These are phyloP conservation scores for Fusarium marasasianum DNA, from an alignment of 2,329 filamentous ascomycete species.

Conservation along the genomic window DNA sequence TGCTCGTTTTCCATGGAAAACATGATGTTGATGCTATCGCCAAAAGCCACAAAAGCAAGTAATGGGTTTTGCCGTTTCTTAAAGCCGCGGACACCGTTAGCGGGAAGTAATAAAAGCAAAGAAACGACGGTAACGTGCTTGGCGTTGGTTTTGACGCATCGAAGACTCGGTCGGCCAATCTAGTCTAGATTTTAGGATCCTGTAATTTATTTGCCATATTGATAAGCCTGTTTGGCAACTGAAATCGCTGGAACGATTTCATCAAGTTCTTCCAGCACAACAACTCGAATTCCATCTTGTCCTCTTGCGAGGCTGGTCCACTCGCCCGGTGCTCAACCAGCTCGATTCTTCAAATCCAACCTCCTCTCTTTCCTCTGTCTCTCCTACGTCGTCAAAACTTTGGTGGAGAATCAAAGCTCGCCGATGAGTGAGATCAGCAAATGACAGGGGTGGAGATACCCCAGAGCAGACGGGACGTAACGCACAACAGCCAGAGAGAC, in stretches of 20 bases:
- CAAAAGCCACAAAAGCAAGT: not conserved
- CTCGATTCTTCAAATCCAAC: conserved; percentile 14
- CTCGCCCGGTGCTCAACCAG: conserved; percentile 19
- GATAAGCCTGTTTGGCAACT: not conserved
- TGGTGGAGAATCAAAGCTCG: conserved; percentile 28
- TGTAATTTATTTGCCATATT: not conserved
- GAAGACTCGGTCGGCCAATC: conserved; percentile 15
- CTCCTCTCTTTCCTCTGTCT: conserved; percentile 4
- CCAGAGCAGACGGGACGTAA: conserved; percentile 12
- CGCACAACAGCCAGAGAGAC: not conserved
- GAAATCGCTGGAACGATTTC: not conserved
- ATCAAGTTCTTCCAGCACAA: not conserved
- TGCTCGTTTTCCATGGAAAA: not conserved
- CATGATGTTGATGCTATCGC: not conserved
- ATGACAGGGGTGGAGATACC: conserved; percentile 15
- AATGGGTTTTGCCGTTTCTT: not conserved
- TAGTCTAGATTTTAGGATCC: not conserved
- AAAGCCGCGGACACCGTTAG: not conserved
- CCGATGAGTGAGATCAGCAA: conserved; percentile 23
- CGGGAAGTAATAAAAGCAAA: conserved; percentile 12
- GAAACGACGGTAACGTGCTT: not conserved
- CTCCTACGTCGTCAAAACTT: conserved; percentile 26
- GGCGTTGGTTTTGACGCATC: not conserved
- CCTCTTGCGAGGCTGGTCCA: conserved; percentile 5
- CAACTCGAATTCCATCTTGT: not conserved